phyloP scores from a whole-genome alignment of 441 rosid genomes.

The Pelargonium hybrid region DNA sequence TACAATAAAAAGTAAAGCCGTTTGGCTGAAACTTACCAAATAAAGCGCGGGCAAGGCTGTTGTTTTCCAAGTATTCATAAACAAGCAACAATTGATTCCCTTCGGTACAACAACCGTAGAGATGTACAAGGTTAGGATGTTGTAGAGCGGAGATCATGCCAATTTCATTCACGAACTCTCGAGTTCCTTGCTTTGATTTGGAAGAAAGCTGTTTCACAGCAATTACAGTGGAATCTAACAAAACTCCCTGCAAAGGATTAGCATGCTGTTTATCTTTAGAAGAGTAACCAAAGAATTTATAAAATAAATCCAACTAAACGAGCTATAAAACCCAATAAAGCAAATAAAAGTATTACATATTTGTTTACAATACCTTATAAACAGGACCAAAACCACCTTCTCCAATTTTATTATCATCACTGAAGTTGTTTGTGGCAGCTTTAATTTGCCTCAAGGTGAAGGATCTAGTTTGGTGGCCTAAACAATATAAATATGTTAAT shows the following conservation, averaged over 20 bases:
- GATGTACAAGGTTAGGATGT: conserved; percentile 41
- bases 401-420: conserved; percentile 21
- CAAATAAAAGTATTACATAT: not conserved
- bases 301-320: not conserved
- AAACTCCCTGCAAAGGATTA: conserved; percentile 35
- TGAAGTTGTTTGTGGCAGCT: conserved; percentile 21
- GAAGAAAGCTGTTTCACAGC: conserved; percentile 73
- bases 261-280: not conserved
- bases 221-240: conserved; percentile 45
- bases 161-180: conserved; percentile 60
- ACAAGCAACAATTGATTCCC: conserved; percentile 40
- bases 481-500: not conserved
- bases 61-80: conserved; percentile 49
- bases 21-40: conserved; percentile 29
- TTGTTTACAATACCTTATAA: conserved; percentile 20
- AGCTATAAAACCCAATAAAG: not conserved
- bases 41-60: conserved; percentile 42
- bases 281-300: not conserved
- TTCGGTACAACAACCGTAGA: conserved; percentile 45
- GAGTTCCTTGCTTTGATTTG: conserved; percentile 59
- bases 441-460: conserved; percentile 22
- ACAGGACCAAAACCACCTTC: conserved; percentile 33
- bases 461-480: conserved; percentile 17
- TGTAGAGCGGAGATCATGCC: conserved; percentile 54
- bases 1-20: not conserved